phyloP scores from a whole-genome alignment of 73 alveolate species.

The Tetrahymena elliotti region DNA sequence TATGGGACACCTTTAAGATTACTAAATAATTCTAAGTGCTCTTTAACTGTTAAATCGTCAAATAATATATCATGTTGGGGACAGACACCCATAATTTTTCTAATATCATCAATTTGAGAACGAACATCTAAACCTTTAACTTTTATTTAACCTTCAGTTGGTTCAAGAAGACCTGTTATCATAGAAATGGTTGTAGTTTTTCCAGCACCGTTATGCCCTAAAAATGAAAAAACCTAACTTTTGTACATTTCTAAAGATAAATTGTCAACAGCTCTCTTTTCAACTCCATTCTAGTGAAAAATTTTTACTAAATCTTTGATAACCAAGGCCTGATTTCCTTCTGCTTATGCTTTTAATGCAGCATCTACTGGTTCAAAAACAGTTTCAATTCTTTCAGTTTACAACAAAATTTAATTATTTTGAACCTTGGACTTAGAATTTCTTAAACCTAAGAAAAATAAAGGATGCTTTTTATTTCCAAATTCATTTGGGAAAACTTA shows the following conservation, averaged over 20 bases:
- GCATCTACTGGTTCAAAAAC: background rate
- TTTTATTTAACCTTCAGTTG: conserved; percentile 54
- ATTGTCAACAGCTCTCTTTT: conserved; percentile 6
- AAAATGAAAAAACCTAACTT: conserved; percentile 89
- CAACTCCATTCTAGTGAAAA: background rate
- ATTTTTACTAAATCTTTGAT: background rate
- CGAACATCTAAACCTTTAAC: conserved; percentile 49
- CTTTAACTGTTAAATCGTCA: conserved; percentile 66
- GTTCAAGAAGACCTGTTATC: conserved; percentile 62
- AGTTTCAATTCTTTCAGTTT: background rate
- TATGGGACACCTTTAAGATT: conserved; percentile 38
- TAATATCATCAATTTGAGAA: conserved; percentile 53
- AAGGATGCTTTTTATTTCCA: conserved; percentile 57
- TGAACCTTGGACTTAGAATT: background rate
- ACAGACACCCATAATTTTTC: conserved; percentile 92
- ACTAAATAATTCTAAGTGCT: conserved; percentile 59
- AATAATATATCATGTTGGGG: conserved; percentile 96
- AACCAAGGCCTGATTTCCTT: background rate
- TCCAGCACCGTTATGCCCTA: conserved; percentile 99
- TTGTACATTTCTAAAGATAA: conserved; percentile 63
- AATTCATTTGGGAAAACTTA: conserved; percentile 60
- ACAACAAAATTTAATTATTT: background rate
- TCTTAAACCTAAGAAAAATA: conserved; percentile 26
- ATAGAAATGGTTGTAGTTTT: conserved; percentile 93
- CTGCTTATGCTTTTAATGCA: background rate